A percentile compares a stretch with the other conserved stretches of the same genome.
These are phyloP conservation scores for Microbotryum silenes-acaulis DNA, from an alignment of 1,284 basidiomycete species.

Conservation along the genomic window DNA sequence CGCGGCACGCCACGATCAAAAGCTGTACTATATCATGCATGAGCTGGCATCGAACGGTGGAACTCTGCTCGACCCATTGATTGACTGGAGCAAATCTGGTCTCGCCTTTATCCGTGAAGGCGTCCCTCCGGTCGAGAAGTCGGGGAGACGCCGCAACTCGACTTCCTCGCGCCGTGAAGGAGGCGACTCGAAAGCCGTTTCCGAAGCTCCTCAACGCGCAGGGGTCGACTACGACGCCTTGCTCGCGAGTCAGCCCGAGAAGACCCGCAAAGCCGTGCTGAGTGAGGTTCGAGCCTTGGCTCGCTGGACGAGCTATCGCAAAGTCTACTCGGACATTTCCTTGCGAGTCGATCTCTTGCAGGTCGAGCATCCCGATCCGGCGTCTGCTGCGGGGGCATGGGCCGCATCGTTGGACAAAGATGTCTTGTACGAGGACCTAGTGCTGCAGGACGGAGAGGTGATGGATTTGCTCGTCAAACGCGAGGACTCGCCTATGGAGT, in stretches of 20 bases:
- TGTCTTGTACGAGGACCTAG: constrained; percentile 13
- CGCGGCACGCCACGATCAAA: constrained; percentile 20
- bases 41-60: constrained; percentile 20
- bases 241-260: background rate
- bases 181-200: background rate
- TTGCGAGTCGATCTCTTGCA: constrained; percentile 21
- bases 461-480: background rate
- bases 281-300: constrained; percentile 16
- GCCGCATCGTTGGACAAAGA: background rate
- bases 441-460: constrained; percentile 4
- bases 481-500: constrained; percentile 9
- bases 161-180: background rate
- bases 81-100: constrained; percentile 20
- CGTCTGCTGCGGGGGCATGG: background rate
- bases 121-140: constrained; percentile 9
- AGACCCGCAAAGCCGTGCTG: constrained; percentile 2
- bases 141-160: background rate
- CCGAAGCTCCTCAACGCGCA: background rate
- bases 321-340: constrained; percentile 20
- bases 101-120: constrained; percentile 22
- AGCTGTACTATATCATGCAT: constrained; percentile 24
- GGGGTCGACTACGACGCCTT: constrained; percentile 1
- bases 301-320: constrained; percentile 13
- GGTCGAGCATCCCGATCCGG: background rate
- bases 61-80: constrained; percentile 18